Conservation (phyloP, 192 early-diverging fungal genomes). For the Piromyces sp. region DNA sequence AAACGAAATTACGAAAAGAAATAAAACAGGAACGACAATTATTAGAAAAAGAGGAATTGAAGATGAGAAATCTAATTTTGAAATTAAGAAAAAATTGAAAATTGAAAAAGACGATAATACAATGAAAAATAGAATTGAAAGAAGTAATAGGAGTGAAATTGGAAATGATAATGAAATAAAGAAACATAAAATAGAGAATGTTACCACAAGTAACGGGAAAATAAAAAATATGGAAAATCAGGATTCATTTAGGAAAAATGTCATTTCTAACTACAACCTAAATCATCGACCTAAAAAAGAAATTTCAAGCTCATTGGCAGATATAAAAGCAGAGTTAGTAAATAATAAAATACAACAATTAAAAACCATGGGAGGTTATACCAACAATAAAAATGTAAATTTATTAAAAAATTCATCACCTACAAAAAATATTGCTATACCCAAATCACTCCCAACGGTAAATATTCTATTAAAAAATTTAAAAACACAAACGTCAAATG, state of each 20-base stretch:
- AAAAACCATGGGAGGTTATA: neutral
- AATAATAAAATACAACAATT: neutral
- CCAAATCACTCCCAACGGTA: neutral
- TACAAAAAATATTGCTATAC: neutral
- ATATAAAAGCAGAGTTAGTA: neutral
- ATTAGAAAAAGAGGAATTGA: no score
- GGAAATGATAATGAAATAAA: no score
- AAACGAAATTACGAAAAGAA: no score
- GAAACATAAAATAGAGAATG: no score
- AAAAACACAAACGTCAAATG: neutral
- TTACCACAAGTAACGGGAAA: neutral
- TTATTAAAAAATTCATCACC: no score
- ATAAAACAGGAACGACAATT: no score
- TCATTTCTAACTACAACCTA: neutral
- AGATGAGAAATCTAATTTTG: no score
- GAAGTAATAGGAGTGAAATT: no score
- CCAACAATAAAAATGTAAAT: no score
- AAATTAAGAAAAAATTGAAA: no score
- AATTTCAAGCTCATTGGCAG: neutral
- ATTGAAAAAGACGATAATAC: no score
- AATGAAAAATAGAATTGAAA: no score
- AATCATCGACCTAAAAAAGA: neutral
- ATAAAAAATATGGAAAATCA: neutral
- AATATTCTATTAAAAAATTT: neutral
- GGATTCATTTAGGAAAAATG: neutral